Conservation (phyloP, 148 eudicot genomes). For the Chenopodium berlandieri region DNA sequence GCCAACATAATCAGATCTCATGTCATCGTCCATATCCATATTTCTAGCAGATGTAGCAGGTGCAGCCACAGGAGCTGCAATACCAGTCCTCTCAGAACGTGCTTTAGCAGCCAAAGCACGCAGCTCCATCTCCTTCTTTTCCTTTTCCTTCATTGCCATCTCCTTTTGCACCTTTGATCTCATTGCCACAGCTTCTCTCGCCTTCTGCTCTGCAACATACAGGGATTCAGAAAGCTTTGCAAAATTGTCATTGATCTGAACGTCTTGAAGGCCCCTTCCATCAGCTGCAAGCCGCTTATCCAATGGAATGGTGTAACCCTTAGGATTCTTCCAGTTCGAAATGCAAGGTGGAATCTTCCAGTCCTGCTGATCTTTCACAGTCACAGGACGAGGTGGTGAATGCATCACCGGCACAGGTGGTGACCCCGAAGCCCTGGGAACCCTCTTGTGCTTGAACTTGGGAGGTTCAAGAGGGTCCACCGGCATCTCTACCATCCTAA, state of each 20-base stretch:
- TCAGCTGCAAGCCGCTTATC: constrained; percentile 88
- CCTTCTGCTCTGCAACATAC: constrained; percentile 80
- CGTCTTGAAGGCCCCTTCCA: constrained; percentile 85
- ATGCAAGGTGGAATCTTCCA: constrained; percentile 95
- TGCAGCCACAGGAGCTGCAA: constrained; percentile 42
- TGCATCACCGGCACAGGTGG: constrained; percentile 94
- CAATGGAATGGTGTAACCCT: constrained; percentile 85
- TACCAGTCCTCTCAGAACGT: constrained; percentile 68
- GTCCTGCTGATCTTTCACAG: constrained; percentile 87
- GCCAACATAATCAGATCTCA: constrained; percentile 43
- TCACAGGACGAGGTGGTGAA: constrained; percentile 87
- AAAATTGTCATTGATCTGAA: constrained; percentile 72
- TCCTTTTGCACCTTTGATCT: constrained; percentile 74
- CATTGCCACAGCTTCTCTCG: constrained; percentile 82
- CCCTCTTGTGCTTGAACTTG: constrained; percentile 89
- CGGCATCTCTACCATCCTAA: constrained; percentile 88
- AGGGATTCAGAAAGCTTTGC: constrained; percentile 79
- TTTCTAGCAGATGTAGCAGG: constrained; percentile 47
- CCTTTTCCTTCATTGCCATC: constrained; percentile 67
- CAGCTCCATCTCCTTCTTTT: constrained; percentile 64
- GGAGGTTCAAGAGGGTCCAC: constrained; percentile 89
- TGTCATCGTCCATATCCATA: constrained; percentile 38
- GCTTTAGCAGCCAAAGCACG: constrained; percentile 79
- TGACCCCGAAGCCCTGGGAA: constrained; percentile 79
- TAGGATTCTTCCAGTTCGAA: constrained; percentile 92